A percentile compares a stretch with the other conserved stretches of the same genome.
Conservation (phyloP, 768 basidiomycete species). For the Fibroporia radiculosa region DNA sequence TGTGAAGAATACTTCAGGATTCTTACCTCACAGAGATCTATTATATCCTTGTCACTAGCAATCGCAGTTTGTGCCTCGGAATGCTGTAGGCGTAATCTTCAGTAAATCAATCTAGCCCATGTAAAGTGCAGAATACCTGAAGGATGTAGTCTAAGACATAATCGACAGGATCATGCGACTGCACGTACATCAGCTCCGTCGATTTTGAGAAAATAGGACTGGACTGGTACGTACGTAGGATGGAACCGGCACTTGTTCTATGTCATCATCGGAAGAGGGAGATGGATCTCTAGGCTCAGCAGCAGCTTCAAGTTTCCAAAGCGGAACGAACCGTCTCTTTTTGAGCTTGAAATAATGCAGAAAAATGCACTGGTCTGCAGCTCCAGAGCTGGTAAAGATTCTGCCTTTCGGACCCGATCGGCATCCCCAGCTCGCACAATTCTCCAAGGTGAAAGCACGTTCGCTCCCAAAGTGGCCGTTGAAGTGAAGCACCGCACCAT, state of each 20-base stretch:
- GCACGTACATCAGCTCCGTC: not conserved
- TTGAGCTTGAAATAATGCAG: slow-evolving; percentile 13
- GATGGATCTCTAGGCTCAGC: slow-evolving; percentile 9
- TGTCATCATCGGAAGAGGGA: not conserved
- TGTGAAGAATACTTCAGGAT: too few species aligned
- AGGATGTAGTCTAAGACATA: slow-evolving; percentile 11
- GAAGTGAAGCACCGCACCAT: not conserved
- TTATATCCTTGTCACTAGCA: slow-evolving; percentile 8
- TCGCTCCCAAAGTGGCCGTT: not conserved
- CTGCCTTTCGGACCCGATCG: not conserved
- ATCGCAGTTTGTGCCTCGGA: slow-evolving; percentile 9
- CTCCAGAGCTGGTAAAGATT: not conserved
- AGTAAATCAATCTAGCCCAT: not conserved
- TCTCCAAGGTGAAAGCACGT: not conserved
- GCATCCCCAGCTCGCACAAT: not conserved
- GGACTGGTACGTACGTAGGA: too few species aligned
- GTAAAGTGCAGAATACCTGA: slow-evolving; percentile 5
- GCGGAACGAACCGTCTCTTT: not conserved
- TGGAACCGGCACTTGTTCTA: too few species aligned
- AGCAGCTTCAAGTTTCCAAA: slow-evolving; percentile 2
- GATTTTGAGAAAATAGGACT: too few species aligned
- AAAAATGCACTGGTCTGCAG: slow-evolving; percentile 10
- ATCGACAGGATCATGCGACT: slow-evolving; percentile 8
- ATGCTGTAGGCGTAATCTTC: slow-evolving; percentile 1
- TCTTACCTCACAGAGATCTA: slow-evolving; percentile 6